Conservation (phyloP, 225 moss, liverwort and hornwort species). For the Straminergon stramineum region DNA sequence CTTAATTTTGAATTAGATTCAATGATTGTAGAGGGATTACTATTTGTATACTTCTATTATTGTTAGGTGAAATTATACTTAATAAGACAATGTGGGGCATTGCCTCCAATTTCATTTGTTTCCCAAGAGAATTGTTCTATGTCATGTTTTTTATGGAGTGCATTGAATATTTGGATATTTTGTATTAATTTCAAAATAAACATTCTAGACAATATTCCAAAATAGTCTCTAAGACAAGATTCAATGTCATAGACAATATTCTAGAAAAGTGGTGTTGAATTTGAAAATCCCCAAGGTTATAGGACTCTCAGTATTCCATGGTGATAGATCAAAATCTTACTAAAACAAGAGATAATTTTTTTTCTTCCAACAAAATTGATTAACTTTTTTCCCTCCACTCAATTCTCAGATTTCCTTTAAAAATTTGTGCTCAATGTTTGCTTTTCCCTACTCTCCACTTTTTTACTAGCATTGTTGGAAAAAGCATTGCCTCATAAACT, state of each 20-base stretch:
- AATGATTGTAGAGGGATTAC: neutral
- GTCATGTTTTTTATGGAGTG: neutral
- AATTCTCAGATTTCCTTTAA: neutral
- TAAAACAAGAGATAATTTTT: neutral
- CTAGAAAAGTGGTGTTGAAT: fast-evolving
- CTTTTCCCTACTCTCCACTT: fast-evolving
- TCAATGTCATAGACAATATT: too few species aligned
- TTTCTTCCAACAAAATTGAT: neutral
- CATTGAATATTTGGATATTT: neutral
- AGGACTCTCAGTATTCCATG: fast-evolving
- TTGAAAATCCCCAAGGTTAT: fast-evolving
- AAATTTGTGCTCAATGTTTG: fast-evolving
- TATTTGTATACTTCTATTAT: neutral
- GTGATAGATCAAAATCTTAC: neutral
- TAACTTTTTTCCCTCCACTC: neutral
- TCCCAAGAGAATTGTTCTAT: neutral
- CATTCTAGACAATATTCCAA: fast-evolving
- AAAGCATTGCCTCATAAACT: fast-evolving
- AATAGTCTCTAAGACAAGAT: neutral
- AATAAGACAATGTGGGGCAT: neutral
- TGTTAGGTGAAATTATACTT: neutral
- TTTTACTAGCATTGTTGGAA: neutral
- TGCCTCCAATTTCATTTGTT: too few species aligned
- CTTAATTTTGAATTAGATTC: neutral
- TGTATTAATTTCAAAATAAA: neutral